Base-by-base conservation (phyloP, 2,329 filamentous ascomycete genomes). In the Periglandula ipomoeae region DNA sequence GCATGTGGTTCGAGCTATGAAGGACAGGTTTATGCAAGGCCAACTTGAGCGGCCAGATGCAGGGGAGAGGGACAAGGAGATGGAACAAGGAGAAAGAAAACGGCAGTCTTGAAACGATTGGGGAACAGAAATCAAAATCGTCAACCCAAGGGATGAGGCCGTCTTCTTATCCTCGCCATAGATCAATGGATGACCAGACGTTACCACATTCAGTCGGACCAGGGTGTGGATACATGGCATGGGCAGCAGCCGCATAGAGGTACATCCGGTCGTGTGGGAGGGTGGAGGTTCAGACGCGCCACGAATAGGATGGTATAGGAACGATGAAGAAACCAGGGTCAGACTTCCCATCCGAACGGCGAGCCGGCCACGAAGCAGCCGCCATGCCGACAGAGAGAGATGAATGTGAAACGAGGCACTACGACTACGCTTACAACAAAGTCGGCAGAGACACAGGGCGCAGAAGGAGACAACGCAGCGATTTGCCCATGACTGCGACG, bases 131-230 rank as follows among this genome's bases (percentile, higher is more conserved):
- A 40, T 53, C 53, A 11, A 58, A 58, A 56, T 56, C 56, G 55
- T 54, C 24, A 11, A 51, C 51, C 54, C 56, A 54, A 48, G 53
- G 56, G 61, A 58, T 57, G 53, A 60, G 41, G 45, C 37, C 51
- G 46, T 55, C 55, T 62, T 61, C 60, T 62, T 62, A 60, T 62
- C 41, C 54, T 59, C 52, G 49, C 37, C 43, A 39, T 32, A 27
- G 26, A 46, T 26, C 26, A 22, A 24, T 37, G 34, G n/a, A 34
- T 13, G 26, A 44, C 24, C 19, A 39, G 32, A 13, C 27, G 19
- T 10, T 44, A 20, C 27, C 13, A 15, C 27, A 15, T 35, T 13
- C n/a, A 19, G n/a, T 26, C 10, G 10, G 30, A 45, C 43, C 27
- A 20, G 30, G 38, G 39, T 44, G 41, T 34, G 23, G 15, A 11